phyloP scores from a whole-genome alignment of 768 basidiomycete genomes.

The Phanerochaete carnosa region DNA sequence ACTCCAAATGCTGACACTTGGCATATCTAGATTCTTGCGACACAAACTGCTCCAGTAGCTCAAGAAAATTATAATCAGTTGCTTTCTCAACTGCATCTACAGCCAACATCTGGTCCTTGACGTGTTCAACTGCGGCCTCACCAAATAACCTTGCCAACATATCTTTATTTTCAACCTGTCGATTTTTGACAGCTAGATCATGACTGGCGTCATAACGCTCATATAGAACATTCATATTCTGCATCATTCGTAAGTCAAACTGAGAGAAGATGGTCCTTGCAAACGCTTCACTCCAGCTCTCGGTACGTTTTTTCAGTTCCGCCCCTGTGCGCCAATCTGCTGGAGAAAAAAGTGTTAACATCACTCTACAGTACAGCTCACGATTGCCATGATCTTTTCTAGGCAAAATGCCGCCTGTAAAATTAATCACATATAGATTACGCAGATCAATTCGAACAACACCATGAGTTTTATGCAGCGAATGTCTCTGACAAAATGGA shows the following conservation, averaged over 20 bases:
- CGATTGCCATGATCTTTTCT: constrained; percentile 4
- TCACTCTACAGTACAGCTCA: constrained; percentile 7
- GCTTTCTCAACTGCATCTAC: no score
- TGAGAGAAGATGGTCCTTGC: neutral
- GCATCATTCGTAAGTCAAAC: constrained; percentile 15
- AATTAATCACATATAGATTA: neutral
- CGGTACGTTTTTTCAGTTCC: neutral
- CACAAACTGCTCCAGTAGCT: no score
- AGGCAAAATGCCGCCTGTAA: neutral
- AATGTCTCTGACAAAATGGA: neutral
- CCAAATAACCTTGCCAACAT: no score
- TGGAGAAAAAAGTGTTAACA: constrained; percentile 4
- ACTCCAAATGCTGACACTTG: no score
- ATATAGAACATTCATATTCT: constrained; percentile 19
- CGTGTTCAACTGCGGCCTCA: no score
- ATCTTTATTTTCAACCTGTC: no score
- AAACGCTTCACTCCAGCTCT: constrained; percentile 5
- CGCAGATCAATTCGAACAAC: neutral
- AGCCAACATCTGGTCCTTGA: no score
- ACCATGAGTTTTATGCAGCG: neutral
- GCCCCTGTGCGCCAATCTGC: constrained; percentile 2
- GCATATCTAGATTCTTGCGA: no score
- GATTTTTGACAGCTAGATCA: constrained; percentile 1
- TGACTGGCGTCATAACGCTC: constrained; percentile 8
- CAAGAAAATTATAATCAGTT: no score